Evolutionary conservation across 257 asterid genomes (phyloP).

Genomic region (Penstemon newberryi): DNA sequence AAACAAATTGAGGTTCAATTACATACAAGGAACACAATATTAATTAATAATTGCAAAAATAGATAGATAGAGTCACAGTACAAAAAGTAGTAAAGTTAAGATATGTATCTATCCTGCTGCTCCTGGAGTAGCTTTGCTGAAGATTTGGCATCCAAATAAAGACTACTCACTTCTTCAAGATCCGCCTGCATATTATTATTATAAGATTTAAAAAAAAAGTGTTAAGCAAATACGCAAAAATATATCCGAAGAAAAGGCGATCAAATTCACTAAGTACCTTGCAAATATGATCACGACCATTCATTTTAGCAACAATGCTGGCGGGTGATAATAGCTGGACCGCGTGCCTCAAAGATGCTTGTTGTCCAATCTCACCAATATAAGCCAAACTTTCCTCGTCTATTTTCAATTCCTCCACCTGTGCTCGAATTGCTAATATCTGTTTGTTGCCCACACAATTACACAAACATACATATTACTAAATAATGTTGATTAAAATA

Average conservation of each 20-base stretch:
- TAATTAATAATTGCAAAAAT: too few species aligned
- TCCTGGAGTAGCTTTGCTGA: slow-evolving; percentile 89
- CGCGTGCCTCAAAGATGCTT: slow-evolving; percentile 87
- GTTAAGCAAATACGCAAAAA: neutral
- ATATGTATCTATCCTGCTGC: slow-evolving; percentile 92
- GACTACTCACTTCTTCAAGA: slow-evolving; percentile 81
- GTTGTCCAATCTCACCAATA: slow-evolving; percentile 79
- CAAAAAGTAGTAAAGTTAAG: slow-evolving; percentile 28
- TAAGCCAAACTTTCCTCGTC: slow-evolving; percentile 91
- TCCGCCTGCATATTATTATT: slow-evolving; percentile 53
- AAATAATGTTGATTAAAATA: too few species aligned
- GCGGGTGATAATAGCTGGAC: slow-evolving; percentile 88
- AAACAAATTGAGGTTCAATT: too few species aligned
- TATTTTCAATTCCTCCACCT: slow-evolving; percentile 82
- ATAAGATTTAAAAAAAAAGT: neutral
- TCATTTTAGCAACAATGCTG: slow-evolving; percentile 80
- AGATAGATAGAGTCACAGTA: too few species aligned
- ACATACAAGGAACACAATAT: too few species aligned
- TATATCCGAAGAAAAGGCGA: neutral
- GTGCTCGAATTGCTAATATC: slow-evolving; percentile 95
- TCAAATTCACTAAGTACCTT: slow-evolving; percentile 45
- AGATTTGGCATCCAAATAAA: slow-evolving; percentile 84
- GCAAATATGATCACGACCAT: slow-evolving; percentile 88
- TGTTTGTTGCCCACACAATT: slow-evolving; percentile 21
- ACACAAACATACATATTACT: slow-evolving; percentile 1